phyloP scores from a whole-genome alignment of 148 eudicot species.

The Rhododendron henanense region DNA sequence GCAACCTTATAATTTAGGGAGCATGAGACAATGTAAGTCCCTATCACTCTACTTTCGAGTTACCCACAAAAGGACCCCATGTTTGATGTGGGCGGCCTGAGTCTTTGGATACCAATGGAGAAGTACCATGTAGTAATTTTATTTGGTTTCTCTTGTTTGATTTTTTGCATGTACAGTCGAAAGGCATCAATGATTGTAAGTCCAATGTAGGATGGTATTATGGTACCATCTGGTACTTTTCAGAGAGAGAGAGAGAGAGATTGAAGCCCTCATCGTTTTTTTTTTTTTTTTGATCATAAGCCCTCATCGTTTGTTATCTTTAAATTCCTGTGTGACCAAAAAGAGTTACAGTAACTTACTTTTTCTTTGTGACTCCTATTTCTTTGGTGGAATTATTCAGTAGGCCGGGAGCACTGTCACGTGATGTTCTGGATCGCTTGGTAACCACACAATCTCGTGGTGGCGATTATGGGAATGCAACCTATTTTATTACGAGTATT shows the following conservation, averaged over 20 bases:
- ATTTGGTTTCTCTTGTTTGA: background rate
- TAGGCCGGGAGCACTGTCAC: too few species aligned
- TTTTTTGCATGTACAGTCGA: background rate
- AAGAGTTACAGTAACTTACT: background rate
- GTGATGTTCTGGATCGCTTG: too few species aligned
- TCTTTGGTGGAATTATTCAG: too few species aligned
- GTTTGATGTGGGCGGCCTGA: background rate
- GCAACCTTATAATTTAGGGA: background rate
- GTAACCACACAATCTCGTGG: too few species aligned
- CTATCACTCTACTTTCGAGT: background rate
- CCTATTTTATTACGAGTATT: too few species aligned
- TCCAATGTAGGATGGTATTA: background rate
- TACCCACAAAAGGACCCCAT: background rate
- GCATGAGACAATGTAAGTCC: background rate
- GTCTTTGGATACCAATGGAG: background rate
- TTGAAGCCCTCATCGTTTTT: background rate
- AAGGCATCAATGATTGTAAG: background rate
- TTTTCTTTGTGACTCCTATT: background rate
- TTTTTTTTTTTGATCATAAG: background rate
- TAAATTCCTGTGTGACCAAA: background rate
- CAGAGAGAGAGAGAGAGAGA: background rate
- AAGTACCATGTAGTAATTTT: background rate
- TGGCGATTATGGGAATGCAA: too few species aligned
- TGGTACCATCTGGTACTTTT: background rate
- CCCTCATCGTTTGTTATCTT: background rate